Base-by-base conservation (phyloP, 1,284 basidiomycete genomes). In the Apiotrichum akiyoshidainum region DNA sequence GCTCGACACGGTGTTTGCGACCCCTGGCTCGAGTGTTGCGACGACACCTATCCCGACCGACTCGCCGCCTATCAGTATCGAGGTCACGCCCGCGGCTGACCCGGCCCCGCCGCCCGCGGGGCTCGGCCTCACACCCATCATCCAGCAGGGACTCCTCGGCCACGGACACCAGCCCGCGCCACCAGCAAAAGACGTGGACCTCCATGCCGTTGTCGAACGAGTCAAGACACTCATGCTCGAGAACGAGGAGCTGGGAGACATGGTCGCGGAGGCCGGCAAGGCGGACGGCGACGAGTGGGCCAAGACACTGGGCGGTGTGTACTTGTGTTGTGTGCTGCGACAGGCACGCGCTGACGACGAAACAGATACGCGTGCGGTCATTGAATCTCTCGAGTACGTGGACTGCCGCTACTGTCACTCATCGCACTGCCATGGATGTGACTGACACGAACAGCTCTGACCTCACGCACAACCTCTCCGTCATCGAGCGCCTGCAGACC, bases 201-300 rank as follows among this genome's bases (percentile, higher is more conserved):
- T 76, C 40, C 65, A 65, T 1, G 65, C 60, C 2, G 71, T 76
- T 10, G 52, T 76, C 11, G 64, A 65, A 26, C 60, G 70, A 8
- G 73, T 76, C 13, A 72, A 67, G 49, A 65, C 62, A 40, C 63
- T 76, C 11, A 65, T 73, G 22, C 57, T 57, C 41, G 74, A 76
- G 67, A 76, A 76, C 46, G 72, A 75, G 42, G 74, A 76, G 60
- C 60, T 76, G 26, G 74, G 74, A 5, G 71, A 73, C 48, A 71
- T 76, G 70, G 66, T 76, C 2, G 52, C 75, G 0, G 66, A 72
- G 46, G 65, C 65, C 3, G 74, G 74, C 5, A 54, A 55, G 13
- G 65, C 55, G 3, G 57, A 55, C n/a, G 65, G 61, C 21, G 63
- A 58, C 17, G 67, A 68, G 46, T 73, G 69, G 71, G 52, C 70